These are phyloP conservation scores for Acacia crassicarpa DNA, from an alignment of 306 rosid species.

Conservation along the genomic window DNA sequence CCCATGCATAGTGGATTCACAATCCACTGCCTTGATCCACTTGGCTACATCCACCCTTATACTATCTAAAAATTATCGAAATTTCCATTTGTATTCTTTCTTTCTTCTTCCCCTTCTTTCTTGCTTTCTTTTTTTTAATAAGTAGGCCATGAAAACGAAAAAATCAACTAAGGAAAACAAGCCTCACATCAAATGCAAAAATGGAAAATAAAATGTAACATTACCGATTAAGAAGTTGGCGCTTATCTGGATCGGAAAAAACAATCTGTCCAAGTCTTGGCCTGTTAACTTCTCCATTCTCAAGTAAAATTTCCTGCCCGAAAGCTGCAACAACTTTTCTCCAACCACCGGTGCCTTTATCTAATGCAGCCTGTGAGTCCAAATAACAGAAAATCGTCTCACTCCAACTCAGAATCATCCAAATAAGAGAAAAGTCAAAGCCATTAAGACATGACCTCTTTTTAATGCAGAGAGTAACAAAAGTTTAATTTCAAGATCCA, in stretches of 20 bases:
- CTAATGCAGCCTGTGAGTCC: constrained; percentile 56
- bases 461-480: background rate
- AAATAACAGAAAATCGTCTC: no score
- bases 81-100: no score
- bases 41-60: no score
- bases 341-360: constrained; percentile 75
- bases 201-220: background rate
- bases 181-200: background rate
- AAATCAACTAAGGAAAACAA: background rate
- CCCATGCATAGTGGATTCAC: no score
- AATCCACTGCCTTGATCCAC: no score
- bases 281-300: constrained; percentile 77
- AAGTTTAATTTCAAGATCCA: background rate
- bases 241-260: constrained; percentile 71
- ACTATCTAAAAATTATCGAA: no score
- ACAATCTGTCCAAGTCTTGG: constrained; percentile 78
- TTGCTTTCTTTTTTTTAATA: no score
- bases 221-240: constrained; percentile 79
- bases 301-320: constrained; percentile 68
- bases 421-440: background rate
- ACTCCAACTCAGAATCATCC: background rate
- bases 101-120: no score
- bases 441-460: background rate
- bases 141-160: background rate
- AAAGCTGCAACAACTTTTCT: constrained; percentile 70